phyloP scores from a whole-genome alignment of 2,329 filamentous ascomycete species.

The Coniella vitis region DNA sequence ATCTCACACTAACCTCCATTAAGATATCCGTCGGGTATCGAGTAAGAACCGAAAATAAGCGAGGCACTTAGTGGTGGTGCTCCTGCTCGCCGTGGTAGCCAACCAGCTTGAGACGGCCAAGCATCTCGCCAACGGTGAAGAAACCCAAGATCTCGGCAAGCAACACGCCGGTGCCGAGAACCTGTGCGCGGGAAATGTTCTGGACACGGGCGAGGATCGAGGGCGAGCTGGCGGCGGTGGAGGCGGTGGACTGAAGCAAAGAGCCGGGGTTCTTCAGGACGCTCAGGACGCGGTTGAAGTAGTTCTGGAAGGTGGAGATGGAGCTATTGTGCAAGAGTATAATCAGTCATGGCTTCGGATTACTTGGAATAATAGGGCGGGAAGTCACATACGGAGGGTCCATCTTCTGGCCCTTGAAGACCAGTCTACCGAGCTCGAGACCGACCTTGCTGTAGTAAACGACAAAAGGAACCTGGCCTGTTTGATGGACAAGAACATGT shows the following conservation, averaged over 20 bases:
- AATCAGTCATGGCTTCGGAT: not conserved
- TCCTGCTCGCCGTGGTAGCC: constrained; percentile 72
- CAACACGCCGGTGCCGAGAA: constrained; percentile 69
- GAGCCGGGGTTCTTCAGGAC: constrained; percentile 61
- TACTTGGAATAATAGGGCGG: not conserved
- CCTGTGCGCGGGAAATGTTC: constrained; percentile 63
- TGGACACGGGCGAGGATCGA: constrained; percentile 43
- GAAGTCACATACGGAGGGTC: constrained; percentile 72
- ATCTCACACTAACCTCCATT: not conserved
- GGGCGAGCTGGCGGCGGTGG: constrained; percentile 40
- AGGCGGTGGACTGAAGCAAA: constrained; percentile 50
- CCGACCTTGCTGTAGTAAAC: constrained; percentile 90
- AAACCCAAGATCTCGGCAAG: constrained; percentile 86
- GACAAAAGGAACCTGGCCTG: constrained; percentile 78
- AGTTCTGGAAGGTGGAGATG: constrained; percentile 74
- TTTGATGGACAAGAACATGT: constrained; percentile 1
- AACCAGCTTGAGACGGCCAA: constrained; percentile 90
- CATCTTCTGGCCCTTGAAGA: constrained; percentile 88
- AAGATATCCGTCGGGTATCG: not conserved
- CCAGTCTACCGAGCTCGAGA: constrained; percentile 79
- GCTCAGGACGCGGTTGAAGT: constrained; percentile 71
- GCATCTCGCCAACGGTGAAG: constrained; percentile 96
- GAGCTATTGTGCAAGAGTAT: constrained; percentile 44
- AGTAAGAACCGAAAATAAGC: not conserved
- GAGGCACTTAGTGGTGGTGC: constrained; percentile 46